Evolutionary conservation across 257 asterid species (phyloP), one percentile per base, ranked within the genome.

Genomic region (Jasminum sambac): DNA sequence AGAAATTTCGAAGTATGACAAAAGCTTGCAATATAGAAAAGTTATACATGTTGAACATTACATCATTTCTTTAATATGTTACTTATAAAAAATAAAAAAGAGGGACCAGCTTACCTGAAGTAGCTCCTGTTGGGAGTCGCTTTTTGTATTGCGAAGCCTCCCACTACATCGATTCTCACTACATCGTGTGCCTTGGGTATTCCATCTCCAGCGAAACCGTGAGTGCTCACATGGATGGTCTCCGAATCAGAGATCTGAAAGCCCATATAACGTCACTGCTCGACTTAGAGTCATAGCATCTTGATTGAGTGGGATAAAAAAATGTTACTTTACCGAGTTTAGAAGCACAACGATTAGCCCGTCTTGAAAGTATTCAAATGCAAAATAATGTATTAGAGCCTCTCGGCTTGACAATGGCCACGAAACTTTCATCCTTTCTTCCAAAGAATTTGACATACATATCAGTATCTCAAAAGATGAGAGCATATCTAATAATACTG

Each of bases 381-480:
- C 80, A 62, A 84, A 91, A 67, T 58, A 82, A 78, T 94, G 96
- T 37, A 85, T 1, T 14, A 91, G 58, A 55, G 78, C 96, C 83
- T 94, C 99, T 80, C 99, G 84, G 75, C 90, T 69, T 69, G 98
- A 85, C 77, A 94, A 58, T 73, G 99, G 99, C 99, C 96, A 86
- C 43, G 98, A 81, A 74, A 88, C 81, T 90, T 88, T 91, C 96
- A 88, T 88, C 88, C 99, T 94, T 86, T 80, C 96, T 85, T 92
- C 84, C 96, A 80, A 90, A 80, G 71, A 84, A 76, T 70, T 70
- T 57, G 42, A 71, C 42, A 81, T 48, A 81, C 50, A 66, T 67
- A 77, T 91, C 86, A 84, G 67, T 59, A 82, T 50, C 72, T 63
- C 25, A 6, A 36, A 30, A 30, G 4, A 4, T 4, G 4, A 61